Base-by-base conservation (phyloP, 148 eudicot species). In the Heliamphora exappendiculata region DNA sequence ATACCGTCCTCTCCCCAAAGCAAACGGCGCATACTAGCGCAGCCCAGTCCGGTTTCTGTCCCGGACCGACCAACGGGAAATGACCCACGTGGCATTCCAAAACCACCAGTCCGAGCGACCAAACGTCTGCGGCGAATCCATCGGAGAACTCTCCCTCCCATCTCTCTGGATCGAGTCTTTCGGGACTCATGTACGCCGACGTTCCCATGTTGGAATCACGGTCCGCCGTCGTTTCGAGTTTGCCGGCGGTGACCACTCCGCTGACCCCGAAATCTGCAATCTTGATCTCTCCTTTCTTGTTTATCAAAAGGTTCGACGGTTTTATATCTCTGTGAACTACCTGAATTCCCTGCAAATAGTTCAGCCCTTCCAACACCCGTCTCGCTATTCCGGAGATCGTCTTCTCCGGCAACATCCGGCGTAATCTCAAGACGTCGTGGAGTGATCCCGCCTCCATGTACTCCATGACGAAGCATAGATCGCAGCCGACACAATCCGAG, bases 271-370 rank as follows among this genome's bases (percentile, higher is more conserved):
- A 83, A 62, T 83, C 86, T 0, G 83, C 78, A 57, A 83, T 83
- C 59, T 83, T 83, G 1, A 77, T n/a, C 73, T 73, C 75, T 57
- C 81, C 77, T 65, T 45, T 75, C 28, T 36, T 24, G 67, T 76
- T 83, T 19, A 83, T 78, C 75, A 83, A 51, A 44, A 83, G 41
- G 45, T 83, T 83, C 12, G 85, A 83, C 0, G 85, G 83, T 49
- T 83, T 80, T 14, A 83, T 83, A 31, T 83, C 85, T 66, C 85
- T 34, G 28, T 80, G 86, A n/a, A 80, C 86, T 34, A 83, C 74
- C 29, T 74, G 57, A 66, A 73, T 51, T 4, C 67, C 66, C 20
- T 83, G 83, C 53, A 83, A 19, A 63, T 80, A 79, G 19, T 53
- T 16, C 72, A 83, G 16, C 34, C 83, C 86, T 77, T 73, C 73